phyloP scores from a whole-genome alignment of 2,329 filamentous ascomycete genomes.

The Diaporthe helianthi region DNA sequence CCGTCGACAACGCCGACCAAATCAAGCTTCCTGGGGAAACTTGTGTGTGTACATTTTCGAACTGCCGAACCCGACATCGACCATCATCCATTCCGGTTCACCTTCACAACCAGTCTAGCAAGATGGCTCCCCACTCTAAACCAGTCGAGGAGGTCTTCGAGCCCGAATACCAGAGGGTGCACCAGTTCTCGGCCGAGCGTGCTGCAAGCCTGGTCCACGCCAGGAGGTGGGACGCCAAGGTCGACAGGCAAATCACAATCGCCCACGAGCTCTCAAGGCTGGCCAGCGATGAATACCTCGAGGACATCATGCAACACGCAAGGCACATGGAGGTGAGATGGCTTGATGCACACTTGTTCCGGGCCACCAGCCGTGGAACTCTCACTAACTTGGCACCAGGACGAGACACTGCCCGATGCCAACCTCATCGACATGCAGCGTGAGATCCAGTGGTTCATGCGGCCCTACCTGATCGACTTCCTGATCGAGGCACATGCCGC shows the following conservation, averaged over 20 bases:
- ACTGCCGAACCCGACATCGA: slow-evolving; percentile 11
- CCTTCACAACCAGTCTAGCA: slow-evolving; percentile 37
- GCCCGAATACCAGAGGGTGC: slow-evolving; percentile 30
- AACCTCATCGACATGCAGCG: slow-evolving; percentile 98
- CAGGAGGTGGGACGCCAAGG: slow-evolving; percentile 36
- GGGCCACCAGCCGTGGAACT: not conserved
- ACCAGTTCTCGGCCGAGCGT: slow-evolving; percentile 34
- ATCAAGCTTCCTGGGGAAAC: slow-evolving; percentile 62
- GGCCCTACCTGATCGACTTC: slow-evolving; percentile 97
- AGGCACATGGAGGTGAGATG: slow-evolving; percentile 83
- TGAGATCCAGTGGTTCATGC: slow-evolving; percentile 99
- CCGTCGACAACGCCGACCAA: slow-evolving; percentile 36
- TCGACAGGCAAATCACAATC: slow-evolving; percentile 83
- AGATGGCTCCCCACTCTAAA: slow-evolving; percentile 44
- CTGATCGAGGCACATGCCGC: slow-evolving; percentile 95
- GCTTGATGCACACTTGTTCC: slow-evolving; percentile 26
- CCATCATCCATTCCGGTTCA: slow-evolving; percentile 34
- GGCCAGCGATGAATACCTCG: slow-evolving; percentile 88
- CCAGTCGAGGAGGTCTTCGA: slow-evolving; percentile 41
- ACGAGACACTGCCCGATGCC: slow-evolving; percentile 91
- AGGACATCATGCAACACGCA: slow-evolving; percentile 95
- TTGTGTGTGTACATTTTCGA: slow-evolving; percentile 38
- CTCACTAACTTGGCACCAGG: slow-evolving; percentile 47
- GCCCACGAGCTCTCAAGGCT: slow-evolving; percentile 86
- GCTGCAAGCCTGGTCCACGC: slow-evolving; percentile 33